Conservation (phyloP, 768 basidiomycete species). For the Rickenella mellea region DNA sequence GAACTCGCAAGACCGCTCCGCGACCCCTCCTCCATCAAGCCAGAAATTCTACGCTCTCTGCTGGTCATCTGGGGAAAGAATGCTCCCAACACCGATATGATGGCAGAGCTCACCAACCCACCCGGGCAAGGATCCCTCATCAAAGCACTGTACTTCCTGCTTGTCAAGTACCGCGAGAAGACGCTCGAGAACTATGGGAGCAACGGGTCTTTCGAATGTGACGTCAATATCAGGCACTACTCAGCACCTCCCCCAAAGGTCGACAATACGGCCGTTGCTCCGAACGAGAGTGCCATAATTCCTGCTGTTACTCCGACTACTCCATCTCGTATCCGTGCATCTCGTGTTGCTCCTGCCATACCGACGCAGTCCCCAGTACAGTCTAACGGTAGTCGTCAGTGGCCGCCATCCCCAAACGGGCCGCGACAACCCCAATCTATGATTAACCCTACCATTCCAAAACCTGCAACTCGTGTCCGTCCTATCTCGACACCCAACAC, state of each 20-base stretch:
- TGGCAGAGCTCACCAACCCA: slow-evolving; percentile 58
- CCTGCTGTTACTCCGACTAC: slow-evolving; percentile 8
- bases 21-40: slow-evolving; percentile 63
- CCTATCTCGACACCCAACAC: slow-evolving; percentile 19
- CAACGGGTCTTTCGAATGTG: slow-evolving; percentile 21
- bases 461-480: slow-evolving; percentile 16
- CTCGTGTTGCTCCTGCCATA: slow-evolving; percentile 17
- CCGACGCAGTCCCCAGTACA: slow-evolving; percentile 22
- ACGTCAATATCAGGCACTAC: slow-evolving; percentile 16
- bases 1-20: slow-evolving; percentile 60
- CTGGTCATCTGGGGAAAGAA: slow-evolving; percentile 79
- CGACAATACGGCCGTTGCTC: slow-evolving; percentile 13
- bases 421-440: slow-evolving; percentile 1
- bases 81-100: slow-evolving; percentile 48
- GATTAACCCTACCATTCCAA: slow-evolving; percentile 15
- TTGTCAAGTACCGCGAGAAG: slow-evolving; percentile 66
- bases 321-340: slow-evolving; percentile 13
- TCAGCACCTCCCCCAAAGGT: slow-evolving; percentile 4
- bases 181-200: slow-evolving; percentile 44
- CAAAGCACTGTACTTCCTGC: slow-evolving; percentile 84
- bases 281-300: slow-evolving; percentile 18
- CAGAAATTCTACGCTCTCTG: slow-evolving; percentile 68
- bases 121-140: slow-evolving; percentile 64
- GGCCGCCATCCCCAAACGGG: not conserved
- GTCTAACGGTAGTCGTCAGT: not conserved